Conservation (phyloP, 768 basidiomycete genomes). For the Omphalotus guepiniiformis region DNA sequence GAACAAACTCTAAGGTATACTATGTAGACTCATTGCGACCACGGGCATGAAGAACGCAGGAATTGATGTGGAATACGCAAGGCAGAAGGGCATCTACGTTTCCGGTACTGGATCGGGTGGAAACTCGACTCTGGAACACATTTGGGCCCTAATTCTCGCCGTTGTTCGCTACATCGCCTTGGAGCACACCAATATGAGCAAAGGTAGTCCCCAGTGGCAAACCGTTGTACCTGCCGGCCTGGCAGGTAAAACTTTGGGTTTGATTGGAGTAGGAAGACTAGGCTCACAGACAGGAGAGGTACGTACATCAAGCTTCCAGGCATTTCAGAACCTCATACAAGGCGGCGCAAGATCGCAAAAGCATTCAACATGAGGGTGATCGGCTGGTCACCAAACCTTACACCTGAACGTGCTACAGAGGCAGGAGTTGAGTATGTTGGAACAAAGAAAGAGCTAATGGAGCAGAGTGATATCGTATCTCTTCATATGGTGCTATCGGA, state of each 20-base stretch:
- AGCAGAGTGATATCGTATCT: conserved; percentile 53
- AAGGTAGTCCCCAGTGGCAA: conserved; percentile 50
- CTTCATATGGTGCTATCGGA: conserved; percentile 57
- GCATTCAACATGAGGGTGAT: conserved; percentile 56
- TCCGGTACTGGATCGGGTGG: conserved; percentile 42
- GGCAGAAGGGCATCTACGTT: conserved; percentile 45
- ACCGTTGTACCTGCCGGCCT: conserved; percentile 45
- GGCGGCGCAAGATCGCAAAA: conserved; percentile 43
- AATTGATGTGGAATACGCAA: conserved; percentile 46
- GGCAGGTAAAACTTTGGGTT: conserved; percentile 50
- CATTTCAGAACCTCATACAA: neutral
- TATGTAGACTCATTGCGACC: conserved; percentile 47
- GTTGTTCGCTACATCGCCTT: conserved; percentile 43
- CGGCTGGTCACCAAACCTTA: conserved; percentile 65
- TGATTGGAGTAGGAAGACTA: conserved; percentile 59
- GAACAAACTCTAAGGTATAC: neutral
- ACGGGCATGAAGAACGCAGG: conserved; percentile 47
- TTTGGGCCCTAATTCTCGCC: conserved; percentile 57
- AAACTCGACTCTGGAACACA: conserved; percentile 56
- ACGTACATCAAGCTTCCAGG: conserved; percentile 7
- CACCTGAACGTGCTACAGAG: conserved; percentile 45
- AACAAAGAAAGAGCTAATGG: conserved; percentile 51
- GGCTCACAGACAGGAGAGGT: conserved; percentile 51
- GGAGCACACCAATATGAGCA: conserved; percentile 47
- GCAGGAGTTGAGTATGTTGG: conserved; percentile 47